Evolutionary conservation across 306 rosid species (phyloP).

Genomic region (Trifolium subterraneum): DNA sequence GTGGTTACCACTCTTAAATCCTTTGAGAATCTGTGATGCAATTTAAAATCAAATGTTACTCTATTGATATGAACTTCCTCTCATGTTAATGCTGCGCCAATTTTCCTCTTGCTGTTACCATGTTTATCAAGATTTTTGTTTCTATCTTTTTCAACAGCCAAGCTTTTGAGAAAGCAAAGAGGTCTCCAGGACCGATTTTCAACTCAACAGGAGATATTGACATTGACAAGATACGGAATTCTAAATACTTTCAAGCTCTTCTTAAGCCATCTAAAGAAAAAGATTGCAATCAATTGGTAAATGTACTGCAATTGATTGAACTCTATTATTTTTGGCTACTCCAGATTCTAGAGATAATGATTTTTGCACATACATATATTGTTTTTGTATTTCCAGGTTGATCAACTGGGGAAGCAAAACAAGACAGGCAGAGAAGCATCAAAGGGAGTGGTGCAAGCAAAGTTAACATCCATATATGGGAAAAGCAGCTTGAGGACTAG

Average conservation of each 20-base stretch:
- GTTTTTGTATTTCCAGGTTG: slow-evolving; percentile 48
- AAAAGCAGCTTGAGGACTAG: slow-evolving; percentile 48
- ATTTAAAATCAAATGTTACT: slow-evolving; percentile 3
- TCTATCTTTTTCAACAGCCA: slow-evolving; percentile 46
- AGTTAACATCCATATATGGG: slow-evolving; percentile 55
- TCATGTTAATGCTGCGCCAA: neutral
- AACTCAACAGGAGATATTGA: slow-evolving; percentile 65
- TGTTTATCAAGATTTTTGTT: slow-evolving; percentile 28
- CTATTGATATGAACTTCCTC: neutral
- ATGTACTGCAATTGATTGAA: neutral
- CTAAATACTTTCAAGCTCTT: slow-evolving; percentile 73
- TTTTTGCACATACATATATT: slow-evolving; percentile 4
- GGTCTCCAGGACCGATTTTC: slow-evolving; percentile 63
- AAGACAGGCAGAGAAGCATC: slow-evolving; percentile 46
- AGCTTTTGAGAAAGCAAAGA: slow-evolving; percentile 87
- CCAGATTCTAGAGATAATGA: slow-evolving; percentile 4
- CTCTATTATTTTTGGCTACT: neutral
- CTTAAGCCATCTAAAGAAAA: slow-evolving; percentile 57
- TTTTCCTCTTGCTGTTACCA: slow-evolving; percentile 1
- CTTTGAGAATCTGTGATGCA: neutral
- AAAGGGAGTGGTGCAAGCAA: slow-evolving; percentile 60
- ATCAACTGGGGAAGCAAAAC: slow-evolving; percentile 54
- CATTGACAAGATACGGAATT: slow-evolving; percentile 70
- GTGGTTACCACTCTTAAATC: neutral
- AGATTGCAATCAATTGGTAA: slow-evolving; percentile 53